Percentiles rank a stretch among this genome's conserved stretches.
Conservation (phyloP, 106 monocot species). For the Platanthera zijinensis region DNA sequence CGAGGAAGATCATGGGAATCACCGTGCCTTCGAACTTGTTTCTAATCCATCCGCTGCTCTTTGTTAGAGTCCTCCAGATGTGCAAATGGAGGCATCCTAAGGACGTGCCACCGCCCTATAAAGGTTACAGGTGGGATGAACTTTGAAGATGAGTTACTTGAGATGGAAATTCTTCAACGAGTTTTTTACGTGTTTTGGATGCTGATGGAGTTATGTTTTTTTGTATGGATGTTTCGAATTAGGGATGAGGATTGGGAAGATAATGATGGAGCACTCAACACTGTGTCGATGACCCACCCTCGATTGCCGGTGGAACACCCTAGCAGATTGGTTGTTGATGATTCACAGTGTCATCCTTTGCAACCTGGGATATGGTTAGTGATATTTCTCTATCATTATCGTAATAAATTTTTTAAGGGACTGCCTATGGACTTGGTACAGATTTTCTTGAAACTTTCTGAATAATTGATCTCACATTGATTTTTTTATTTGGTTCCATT, state of each 20-base stretch:
- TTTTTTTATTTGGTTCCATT: neutral
- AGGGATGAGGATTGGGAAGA: conserved; percentile 81
- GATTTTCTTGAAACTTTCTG: neutral
- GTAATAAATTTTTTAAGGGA: neutral
- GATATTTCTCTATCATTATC: neutral
- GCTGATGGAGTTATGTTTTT: neutral
- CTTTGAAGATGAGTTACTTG: neutral
- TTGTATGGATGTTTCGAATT: neutral
- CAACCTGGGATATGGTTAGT: conserved; percentile 65
- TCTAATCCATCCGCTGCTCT: conserved; percentile 62
- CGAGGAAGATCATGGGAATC: conserved; percentile 45
- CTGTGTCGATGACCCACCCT: conserved; percentile 72
- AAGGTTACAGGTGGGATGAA: conserved; percentile 58
- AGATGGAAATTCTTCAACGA: neutral
- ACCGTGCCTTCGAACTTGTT: conserved; percentile 53
- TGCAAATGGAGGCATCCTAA: conserved; percentile 54
- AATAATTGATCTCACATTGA: neutral
- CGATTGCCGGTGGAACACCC: conserved; percentile 55
- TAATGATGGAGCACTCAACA: conserved; percentile 74
- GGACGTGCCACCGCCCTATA: conserved; percentile 45
- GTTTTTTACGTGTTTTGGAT: neutral
- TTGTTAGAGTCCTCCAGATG: conserved; percentile 75
- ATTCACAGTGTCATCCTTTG: conserved; percentile 48
- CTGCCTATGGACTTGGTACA: neutral
- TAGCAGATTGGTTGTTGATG: conserved; percentile 42